These are phyloP conservation scores for Cubamyces sp. DNA, from an alignment of 768 basidiomycete species.

Conservation along the genomic window DNA sequence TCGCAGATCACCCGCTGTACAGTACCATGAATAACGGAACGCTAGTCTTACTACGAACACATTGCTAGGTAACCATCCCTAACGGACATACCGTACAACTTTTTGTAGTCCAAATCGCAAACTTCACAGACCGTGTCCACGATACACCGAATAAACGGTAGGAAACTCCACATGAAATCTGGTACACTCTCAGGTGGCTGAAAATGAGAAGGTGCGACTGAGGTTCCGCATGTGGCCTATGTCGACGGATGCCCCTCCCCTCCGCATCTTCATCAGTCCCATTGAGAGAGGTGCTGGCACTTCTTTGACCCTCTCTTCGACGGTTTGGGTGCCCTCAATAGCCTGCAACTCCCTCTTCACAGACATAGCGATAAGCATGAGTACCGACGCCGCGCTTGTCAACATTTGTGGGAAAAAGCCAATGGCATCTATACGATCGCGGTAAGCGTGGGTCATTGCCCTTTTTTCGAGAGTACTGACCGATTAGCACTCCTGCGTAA, in stretches of 20 bases:
- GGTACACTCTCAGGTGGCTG: background rate
- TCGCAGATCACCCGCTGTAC: too few relatives aligned
- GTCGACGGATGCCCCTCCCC: constrained; percentile 31
- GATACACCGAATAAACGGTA: too few relatives aligned
- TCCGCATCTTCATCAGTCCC: constrained; percentile 29
- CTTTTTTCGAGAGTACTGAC: constrained; percentile 34
- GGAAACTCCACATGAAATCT: too few relatives aligned
- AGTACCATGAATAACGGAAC: too few relatives aligned
- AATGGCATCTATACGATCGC: constrained; percentile 46
- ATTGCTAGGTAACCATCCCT: too few relatives aligned
- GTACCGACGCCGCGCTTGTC: constrained; percentile 44
- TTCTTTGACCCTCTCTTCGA: constrained; percentile 20
- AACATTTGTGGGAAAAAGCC: constrained; percentile 66
- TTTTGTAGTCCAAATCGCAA: too few relatives aligned
- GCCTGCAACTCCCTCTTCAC: constrained; percentile 44
- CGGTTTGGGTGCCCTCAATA: background rate
- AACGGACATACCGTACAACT: too few relatives aligned
- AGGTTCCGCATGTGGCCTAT: constrained; percentile 28
- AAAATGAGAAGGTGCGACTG: constrained; percentile 5
- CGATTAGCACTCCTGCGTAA: constrained; percentile 49
- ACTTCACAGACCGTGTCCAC: too few relatives aligned
- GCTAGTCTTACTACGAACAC: too few relatives aligned
- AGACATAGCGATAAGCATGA: constrained; percentile 47
- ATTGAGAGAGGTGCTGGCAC: constrained; percentile 26
- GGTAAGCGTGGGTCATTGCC: background rate